Percentiles rank a stretch among this genome's conserved stretches.
Evolutionary conservation across 306 rosid species (phyloP).

Genomic region (Parietaria judaica): DNA sequence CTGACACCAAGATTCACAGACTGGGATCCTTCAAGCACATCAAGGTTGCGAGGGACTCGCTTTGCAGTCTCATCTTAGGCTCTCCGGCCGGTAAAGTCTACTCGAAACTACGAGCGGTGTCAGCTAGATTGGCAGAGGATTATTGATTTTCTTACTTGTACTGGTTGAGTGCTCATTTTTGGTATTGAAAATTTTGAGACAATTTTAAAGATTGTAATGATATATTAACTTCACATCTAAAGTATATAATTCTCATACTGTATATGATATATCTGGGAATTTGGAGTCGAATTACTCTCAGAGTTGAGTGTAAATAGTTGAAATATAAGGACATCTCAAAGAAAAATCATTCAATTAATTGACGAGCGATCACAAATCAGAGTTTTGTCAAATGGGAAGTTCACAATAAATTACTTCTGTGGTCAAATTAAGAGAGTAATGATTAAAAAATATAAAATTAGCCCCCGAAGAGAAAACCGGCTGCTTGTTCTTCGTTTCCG

Average conservation of each 20-base stretch:
- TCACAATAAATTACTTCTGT: no score
- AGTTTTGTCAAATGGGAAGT: no score
- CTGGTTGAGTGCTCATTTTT: neutral
- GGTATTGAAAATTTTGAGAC: neutral
- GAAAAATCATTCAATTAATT: no score
- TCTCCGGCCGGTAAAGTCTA: slow-evolving; percentile 13
- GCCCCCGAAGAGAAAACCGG: slow-evolving; percentile 46
- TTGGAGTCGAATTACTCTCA: no score
- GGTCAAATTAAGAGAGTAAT: no score
- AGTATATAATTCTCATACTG: no score
- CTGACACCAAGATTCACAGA: slow-evolving; percentile 11
- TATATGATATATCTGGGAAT: no score
- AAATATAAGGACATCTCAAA: no score
- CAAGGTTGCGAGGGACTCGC: slow-evolving; percentile 4
- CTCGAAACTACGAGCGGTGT: slow-evolving; percentile 10
- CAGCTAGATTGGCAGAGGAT: slow-evolving; percentile 6
- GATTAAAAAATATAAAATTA: slow-evolving; percentile 3
- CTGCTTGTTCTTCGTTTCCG: slow-evolving; percentile 57
- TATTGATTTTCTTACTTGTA: slow-evolving; percentile 19
- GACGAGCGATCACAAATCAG: no score
- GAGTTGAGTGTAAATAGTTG: no score
- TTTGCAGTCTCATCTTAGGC: slow-evolving; percentile 6
- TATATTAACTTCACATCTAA: no score
- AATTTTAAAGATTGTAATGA: neutral
- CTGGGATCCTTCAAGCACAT: slow-evolving; percentile 8